Conservation (phyloP, 2,329 filamentous ascomycete genomes). For the Microcera coccophila region DNA sequence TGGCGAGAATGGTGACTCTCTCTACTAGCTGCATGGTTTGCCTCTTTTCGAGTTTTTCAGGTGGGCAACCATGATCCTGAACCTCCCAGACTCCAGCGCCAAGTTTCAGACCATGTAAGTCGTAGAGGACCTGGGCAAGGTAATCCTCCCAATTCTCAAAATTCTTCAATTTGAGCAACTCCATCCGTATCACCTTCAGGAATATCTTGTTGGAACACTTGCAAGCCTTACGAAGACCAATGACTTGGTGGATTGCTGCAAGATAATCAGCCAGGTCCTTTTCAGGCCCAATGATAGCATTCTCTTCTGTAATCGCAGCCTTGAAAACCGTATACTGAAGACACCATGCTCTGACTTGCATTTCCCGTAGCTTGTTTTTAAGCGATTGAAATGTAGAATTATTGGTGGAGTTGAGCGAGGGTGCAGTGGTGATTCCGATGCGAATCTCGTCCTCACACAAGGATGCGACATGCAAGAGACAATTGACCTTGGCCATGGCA, state of each 20-base stretch:
- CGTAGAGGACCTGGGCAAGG: slow-evolving; percentile 77
- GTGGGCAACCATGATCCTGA: slow-evolving; percentile 73
- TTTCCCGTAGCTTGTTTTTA: slow-evolving; percentile 72
- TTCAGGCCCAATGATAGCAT: slow-evolving; percentile 61
- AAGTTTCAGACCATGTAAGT: slow-evolving; percentile 77
- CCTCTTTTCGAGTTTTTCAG: slow-evolving; percentile 72
- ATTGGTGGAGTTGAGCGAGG: slow-evolving; percentile 53
- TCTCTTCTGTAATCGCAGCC: slow-evolving; percentile 67
- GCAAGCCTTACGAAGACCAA: slow-evolving; percentile 82
- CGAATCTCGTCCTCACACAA: slow-evolving; percentile 84
- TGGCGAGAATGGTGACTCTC: slow-evolving; percentile 75
- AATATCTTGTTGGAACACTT: slow-evolving; percentile 83
- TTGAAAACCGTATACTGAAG: slow-evolving; percentile 78
- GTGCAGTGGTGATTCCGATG: slow-evolving; percentile 64
- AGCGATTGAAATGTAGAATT: slow-evolving; percentile 51
- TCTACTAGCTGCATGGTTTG: slow-evolving; percentile 80
- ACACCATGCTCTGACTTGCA: slow-evolving; percentile 85
- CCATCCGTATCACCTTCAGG: slow-evolving; percentile 81
- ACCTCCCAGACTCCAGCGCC: slow-evolving; percentile 63
- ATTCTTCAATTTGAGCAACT: slow-evolving; percentile 71
- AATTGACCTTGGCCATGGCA: slow-evolving; percentile 66
- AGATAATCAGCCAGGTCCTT: slow-evolving; percentile 77
- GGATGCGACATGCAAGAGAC: slow-evolving; percentile 73
- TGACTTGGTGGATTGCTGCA: slow-evolving; percentile 74
- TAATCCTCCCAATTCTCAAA: slow-evolving; percentile 83